Conservation (phyloP, 208 protist species). For the Leishmania aethiopica region DNA sequence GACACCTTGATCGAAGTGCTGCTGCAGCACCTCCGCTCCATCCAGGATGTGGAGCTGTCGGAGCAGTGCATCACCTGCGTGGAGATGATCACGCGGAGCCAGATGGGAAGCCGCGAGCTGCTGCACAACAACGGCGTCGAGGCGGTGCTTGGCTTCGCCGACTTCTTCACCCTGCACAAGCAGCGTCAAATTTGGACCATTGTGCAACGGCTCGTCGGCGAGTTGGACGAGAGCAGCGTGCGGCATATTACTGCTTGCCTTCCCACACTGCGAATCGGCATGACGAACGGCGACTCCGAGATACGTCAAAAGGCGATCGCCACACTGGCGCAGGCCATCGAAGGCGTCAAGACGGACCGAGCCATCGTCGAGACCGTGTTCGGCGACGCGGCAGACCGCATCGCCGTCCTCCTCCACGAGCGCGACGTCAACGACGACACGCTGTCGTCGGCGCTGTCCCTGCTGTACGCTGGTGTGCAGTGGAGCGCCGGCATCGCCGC, state of each 20-base stretch:
- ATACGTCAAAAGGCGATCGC: constrained; percentile 72
- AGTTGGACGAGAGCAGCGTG: constrained; percentile 56
- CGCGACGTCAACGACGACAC: constrained; percentile 47
- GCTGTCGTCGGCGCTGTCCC: constrained; percentile 42
- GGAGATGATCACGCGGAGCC: constrained; percentile 84
- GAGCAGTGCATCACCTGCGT: constrained; percentile 93
- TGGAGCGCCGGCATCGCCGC: constrained; percentile 47
- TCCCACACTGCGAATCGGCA: constrained; percentile 67
- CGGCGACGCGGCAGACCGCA: constrained; percentile 43
- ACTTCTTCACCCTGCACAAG: constrained; percentile 92
- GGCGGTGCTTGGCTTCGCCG: constrained; percentile 89
- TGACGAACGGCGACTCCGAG: constrained; percentile 66
- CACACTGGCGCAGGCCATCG: constrained; percentile 58
- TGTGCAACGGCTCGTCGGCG: constrained; percentile 71
- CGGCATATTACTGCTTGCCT: constrained; percentile 57
- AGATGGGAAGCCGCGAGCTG: constrained; percentile 38
- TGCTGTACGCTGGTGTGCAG: constrained; percentile 53
- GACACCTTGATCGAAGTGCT: constrained; percentile 62
- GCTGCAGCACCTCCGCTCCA: constrained; percentile 78
- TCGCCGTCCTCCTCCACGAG: constrained; percentile 45
- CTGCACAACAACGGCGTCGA: constrained; percentile 77
- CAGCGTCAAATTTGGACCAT: constrained; percentile 90
- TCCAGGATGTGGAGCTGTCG: constrained; percentile 95
- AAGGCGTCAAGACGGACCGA: constrained; percentile 44
- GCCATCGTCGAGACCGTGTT: constrained; percentile 56